phyloP scores from a whole-genome alignment of 768 basidiomycete species.

The Lentinula boryana region DNA sequence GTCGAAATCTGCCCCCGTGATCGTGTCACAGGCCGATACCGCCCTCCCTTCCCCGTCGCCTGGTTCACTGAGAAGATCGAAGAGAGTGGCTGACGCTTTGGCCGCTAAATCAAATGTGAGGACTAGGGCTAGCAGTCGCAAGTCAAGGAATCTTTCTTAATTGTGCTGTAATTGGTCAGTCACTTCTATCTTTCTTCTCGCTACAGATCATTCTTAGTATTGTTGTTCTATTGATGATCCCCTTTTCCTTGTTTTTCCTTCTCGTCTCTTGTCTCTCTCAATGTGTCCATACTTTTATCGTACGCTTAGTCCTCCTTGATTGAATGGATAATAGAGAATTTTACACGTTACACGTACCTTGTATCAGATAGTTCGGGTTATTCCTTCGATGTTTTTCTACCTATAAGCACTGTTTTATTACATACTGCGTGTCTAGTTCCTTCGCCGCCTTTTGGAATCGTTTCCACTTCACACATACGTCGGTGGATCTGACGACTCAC shows the following conservation, averaged over 20 bases:
- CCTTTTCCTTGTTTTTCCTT: neutral
- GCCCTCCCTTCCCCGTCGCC: neutral
- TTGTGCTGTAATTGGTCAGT: slow-evolving; percentile 8
- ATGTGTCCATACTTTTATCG: neutral
- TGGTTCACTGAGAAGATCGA: slow-evolving; percentile 53
- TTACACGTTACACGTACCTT: slow-evolving; percentile 7
- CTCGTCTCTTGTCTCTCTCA: neutral
- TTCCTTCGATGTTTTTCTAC: neutral
- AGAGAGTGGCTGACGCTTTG: slow-evolving; percentile 57
- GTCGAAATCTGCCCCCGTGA: neutral
- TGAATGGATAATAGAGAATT: neutral
- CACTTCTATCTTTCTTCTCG: slow-evolving; percentile 13
- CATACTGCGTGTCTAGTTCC: neutral
- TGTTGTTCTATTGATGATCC: neutral
- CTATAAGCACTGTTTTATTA: slow-evolving; percentile 11
- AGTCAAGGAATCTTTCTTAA: slow-evolving; percentile 1
- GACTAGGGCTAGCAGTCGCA: neutral
- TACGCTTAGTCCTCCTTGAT: neutral
- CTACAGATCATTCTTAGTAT: neutral
- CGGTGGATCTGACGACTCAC: too few species aligned
- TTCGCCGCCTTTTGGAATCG: too few species aligned
- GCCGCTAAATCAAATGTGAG: slow-evolving; percentile 33
- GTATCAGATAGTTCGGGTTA: slow-evolving; percentile 24
- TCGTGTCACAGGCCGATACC: neutral
- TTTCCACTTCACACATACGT: too few species aligned